Base-by-base conservation (phyloP, 1,284 basidiomycete genomes). In the Coniophora puteana region DNA sequence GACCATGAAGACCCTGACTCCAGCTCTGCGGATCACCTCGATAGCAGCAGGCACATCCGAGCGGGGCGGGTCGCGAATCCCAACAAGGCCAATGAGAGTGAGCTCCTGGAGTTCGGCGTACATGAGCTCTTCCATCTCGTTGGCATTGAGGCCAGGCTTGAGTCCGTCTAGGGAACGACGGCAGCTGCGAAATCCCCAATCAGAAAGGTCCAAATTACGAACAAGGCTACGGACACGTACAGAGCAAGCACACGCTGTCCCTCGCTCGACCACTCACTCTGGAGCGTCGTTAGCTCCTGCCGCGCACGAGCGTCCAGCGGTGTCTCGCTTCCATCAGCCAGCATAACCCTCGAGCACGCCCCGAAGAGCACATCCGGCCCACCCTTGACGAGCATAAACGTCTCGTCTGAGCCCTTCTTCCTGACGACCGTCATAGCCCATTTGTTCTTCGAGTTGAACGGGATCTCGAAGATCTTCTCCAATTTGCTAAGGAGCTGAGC, bases 1-100 rank as follows among this genome's bases (percentile, higher is more conserved):
- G 41, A 88, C 81, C 70, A 86, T 80, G 53, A 78, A 75, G 50
- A 85, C 78, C 16, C 81, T 67, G 36, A 80, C 76, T 6, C 80
- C 80, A 3, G 83, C 82, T 7, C 71, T 59, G 18, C 82, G 70
- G 53, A 68, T 67, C 61, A 74, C 41, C 11, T 59, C 56, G 23
- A 77, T 68, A 3, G 74, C 73, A 22, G 76, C 71, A 14, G 69
- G 66, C 16, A 80, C 80, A 49, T 86, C 81, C 8, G 66, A 58
- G 28, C 77, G 70, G 3, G 79, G 74, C 1, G 83, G 82, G 48
- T 86, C 83, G 38, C 80, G 72, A 41, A 86, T 66, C 0, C 78
- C 80, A 8, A 83, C 67, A 4, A 85, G 65, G 7, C 81, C 82
- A 30, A 84, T 72, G 31, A 83, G 62, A 17, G 72, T 72, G 14